Conservation (phyloP, 495 filamentous ascomycete genomes). For the Xylaria cubensis region DNA sequence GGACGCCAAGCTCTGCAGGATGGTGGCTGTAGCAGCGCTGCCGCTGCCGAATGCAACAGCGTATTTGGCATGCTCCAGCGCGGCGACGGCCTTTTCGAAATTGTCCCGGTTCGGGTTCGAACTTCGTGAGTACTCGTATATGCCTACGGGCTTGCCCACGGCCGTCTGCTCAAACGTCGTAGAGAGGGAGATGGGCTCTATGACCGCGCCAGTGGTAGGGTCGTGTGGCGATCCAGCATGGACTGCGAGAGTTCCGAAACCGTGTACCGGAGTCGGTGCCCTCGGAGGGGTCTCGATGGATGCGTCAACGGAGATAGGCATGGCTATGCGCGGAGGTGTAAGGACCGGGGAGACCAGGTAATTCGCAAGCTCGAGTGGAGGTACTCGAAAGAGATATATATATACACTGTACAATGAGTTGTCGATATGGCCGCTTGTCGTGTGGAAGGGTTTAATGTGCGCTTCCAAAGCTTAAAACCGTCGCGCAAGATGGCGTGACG, state of each 20-base stretch:
- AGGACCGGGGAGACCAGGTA: background rate
- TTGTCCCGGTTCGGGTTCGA: conserved; percentile 93
- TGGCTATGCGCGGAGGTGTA: conserved; percentile 27
- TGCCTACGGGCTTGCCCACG: conserved; percentile 83
- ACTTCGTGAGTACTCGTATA: conserved; percentile 89
- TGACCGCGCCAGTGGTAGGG: conserved; percentile 90
- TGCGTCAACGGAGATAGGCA: conserved; percentile 49
- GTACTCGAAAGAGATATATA: background rate
- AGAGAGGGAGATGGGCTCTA: conserved; percentile 91
- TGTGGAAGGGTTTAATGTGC: background rate
- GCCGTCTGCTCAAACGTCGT: conserved; percentile 90
- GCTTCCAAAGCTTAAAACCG: background rate
- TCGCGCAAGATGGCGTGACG: conserved; percentile 6
- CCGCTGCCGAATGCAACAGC: conserved; percentile 95
- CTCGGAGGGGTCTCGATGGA: conserved; percentile 53
- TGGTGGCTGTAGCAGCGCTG: conserved; percentile 89
- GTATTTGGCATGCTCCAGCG: conserved; percentile 89
- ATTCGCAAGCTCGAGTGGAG: background rate
- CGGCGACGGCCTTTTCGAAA: conserved; percentile 90
- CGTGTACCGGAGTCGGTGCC: conserved; percentile 52
- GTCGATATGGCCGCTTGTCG: background rate
- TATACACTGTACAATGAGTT: background rate
- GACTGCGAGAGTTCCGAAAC: conserved; percentile 91
- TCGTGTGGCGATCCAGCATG: conserved; percentile 92
- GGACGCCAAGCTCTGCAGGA: conserved; percentile 89